phyloP scores from a whole-genome alignment of 2,329 filamentous ascomycete genomes.

The Cladosporium oxysporum region DNA sequence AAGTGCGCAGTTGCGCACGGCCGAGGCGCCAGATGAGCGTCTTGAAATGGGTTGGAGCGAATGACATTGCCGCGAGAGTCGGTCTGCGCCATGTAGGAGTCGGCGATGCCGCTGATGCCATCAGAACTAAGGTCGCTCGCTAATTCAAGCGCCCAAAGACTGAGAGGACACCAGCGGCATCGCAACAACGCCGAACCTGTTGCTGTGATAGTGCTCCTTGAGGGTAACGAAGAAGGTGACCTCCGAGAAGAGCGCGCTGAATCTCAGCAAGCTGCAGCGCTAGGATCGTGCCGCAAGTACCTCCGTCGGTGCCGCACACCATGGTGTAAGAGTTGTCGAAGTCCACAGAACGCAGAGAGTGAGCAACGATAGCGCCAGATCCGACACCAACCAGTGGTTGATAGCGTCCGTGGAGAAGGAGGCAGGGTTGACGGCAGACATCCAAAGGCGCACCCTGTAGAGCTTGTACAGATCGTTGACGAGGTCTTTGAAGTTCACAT shows the following conservation, averaged over 20 bases:
- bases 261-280: no score
- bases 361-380: slow-evolving; percentile 37
- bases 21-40: no score
- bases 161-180: not conserved
- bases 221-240: no score
- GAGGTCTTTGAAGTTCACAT: slow-evolving; percentile 99
- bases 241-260: no score
- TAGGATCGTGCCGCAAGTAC: no score
- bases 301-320: no score
- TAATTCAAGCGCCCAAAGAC: not conserved
- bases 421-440: slow-evolving; percentile 97
- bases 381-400: slow-evolving; percentile 37
- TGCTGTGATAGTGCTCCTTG: no score
- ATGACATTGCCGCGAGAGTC: no score
- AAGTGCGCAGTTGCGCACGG: no score
- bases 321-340: slow-evolving; percentile 32
- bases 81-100: no score
- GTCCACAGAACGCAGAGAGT: slow-evolving; percentile 11
- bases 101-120: not conserved
- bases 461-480: slow-evolving; percentile 98
- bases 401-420: slow-evolving; percentile 62
- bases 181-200: not conserved
- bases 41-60: no score
- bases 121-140: not conserved
- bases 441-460: slow-evolving; percentile 98